A percentile compares a stretch with the other conserved stretches of the same genome.
These are phyloP conservation scores for Glarea lozoyensis DNA, from an alignment of 495 filamentous ascomycete species.

Conservation along the genomic window DNA sequence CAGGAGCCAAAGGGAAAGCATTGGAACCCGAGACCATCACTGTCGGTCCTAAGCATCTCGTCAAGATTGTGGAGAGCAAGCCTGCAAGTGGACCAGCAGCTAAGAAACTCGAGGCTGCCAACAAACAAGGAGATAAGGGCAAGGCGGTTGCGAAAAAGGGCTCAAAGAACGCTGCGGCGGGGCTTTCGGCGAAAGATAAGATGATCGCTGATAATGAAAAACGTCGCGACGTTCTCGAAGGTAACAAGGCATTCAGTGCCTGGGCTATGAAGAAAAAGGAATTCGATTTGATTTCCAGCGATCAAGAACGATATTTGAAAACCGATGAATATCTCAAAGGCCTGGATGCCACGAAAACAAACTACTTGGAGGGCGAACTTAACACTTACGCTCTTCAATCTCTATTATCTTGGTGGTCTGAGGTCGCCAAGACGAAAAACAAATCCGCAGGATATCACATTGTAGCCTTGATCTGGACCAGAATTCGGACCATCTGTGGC, in stretches of 20 bases:
- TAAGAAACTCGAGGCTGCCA: conserved; percentile 8
- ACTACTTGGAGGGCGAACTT: conserved; percentile 27
- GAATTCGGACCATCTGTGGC: conserved; percentile 10
- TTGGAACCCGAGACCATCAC: conserved; percentile 55
- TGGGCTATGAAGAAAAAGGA: conserved; percentile 25
- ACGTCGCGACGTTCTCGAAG: conserved; percentile 24
- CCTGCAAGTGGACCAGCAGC: background rate
- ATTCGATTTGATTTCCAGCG: conserved; percentile 19
- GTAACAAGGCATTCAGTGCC: conserved; percentile 24
- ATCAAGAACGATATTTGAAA: conserved; percentile 24
- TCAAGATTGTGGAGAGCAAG: conserved; percentile 18
- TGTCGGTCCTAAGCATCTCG: conserved; percentile 26
- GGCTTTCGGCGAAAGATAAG: conserved; percentile 22
- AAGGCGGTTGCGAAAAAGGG: conserved; percentile 25
- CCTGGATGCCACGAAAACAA: conserved; percentile 16
- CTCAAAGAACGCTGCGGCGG: conserved; percentile 25
- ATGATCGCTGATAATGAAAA: conserved; percentile 27
- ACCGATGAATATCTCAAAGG: conserved; percentile 24
- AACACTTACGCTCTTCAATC: conserved; percentile 28
- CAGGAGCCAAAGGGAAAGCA: conserved; percentile 49
- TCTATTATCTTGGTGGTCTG: conserved; percentile 26
- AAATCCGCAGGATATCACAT: conserved; percentile 23
- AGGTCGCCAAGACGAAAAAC: conserved; percentile 20
- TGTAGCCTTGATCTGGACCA: conserved; percentile 26
- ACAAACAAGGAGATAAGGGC: conserved; percentile 1